Evolutionary conservation across 2,329 filamentous ascomycete genomes (phyloP).

Genomic region (Ophiostoma angusticollis): DNA sequence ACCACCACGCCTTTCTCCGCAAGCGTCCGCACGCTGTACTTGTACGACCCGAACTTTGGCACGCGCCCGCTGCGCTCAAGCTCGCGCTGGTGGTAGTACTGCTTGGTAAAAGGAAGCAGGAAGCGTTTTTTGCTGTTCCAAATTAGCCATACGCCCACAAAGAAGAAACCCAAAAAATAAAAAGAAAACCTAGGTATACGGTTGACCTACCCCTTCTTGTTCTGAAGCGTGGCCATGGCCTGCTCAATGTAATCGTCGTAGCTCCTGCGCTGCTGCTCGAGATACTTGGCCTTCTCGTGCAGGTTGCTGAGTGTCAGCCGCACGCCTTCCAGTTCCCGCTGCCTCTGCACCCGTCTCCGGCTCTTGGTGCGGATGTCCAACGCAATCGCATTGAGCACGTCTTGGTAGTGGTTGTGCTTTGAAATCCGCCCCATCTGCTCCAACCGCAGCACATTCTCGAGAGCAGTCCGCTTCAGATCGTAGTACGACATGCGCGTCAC

Average conservation of each 20-base stretch:
- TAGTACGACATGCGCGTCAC: slow-evolving; percentile 81
- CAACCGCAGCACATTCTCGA: slow-evolving; percentile 86
- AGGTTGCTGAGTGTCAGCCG: slow-evolving; percentile 61
- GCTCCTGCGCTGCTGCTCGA: slow-evolving; percentile 89
- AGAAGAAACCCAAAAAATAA: too few relatives aligned
- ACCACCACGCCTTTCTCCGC: slow-evolving; percentile 91
- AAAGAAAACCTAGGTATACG: background rate
- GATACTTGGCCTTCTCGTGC: slow-evolving; percentile 76
- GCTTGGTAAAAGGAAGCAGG: slow-evolving; percentile 90
- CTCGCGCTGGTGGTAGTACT: slow-evolving; percentile 97
- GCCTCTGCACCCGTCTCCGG: slow-evolving; percentile 76
- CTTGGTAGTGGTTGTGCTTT: slow-evolving; percentile 87
- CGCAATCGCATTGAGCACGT: slow-evolving; percentile 93
- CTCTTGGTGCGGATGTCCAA: slow-evolving; percentile 97
- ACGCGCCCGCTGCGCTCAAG: slow-evolving; percentile 83
- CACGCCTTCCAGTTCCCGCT: slow-evolving; percentile 79
- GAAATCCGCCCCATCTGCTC: slow-evolving; percentile 81
- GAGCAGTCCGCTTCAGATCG: slow-evolving; percentile 80
- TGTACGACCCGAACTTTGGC: slow-evolving; percentile 95
- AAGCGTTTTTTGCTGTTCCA: slow-evolving; percentile 67
- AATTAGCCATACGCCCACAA: too few relatives aligned
- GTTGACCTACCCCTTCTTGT: slow-evolving; percentile 67
- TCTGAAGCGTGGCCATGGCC: slow-evolving; percentile 92
- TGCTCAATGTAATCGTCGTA: slow-evolving; percentile 99
- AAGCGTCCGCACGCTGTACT: slow-evolving; percentile 82